phyloP scores from a whole-genome alignment of 768 basidiomycete genomes.

The Wakefieldia striispora region DNA sequence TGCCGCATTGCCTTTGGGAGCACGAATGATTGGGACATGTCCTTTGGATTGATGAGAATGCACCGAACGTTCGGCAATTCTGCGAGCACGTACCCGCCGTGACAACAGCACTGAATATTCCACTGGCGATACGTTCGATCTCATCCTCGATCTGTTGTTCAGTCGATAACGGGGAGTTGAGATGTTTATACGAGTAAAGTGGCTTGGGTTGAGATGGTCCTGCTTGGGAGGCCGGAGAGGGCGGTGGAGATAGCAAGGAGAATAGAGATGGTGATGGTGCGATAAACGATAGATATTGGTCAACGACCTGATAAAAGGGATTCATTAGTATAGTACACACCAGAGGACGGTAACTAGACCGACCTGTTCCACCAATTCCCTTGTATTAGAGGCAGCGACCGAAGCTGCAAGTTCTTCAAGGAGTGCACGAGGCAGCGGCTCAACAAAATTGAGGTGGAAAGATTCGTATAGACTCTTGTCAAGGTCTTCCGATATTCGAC shows the following conservation, averaged over 20 bases:
- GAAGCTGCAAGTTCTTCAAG: conserved; percentile 91
- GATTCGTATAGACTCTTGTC: conserved; percentile 88
- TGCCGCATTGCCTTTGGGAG: conserved; percentile 93
- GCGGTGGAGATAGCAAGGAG: conserved; percentile 71
- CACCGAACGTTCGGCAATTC: background rate
- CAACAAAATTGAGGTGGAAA: conserved; percentile 93
- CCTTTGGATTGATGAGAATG: conserved; percentile 42
- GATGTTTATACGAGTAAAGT: conserved; percentile 72
- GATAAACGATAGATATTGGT: conserved; percentile 97
- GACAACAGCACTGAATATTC: conserved; percentile 87
- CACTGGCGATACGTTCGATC: conserved; percentile 86
- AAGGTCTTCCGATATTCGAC: conserved; percentile 91
- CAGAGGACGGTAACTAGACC: conserved; percentile 5
- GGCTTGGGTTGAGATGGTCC: conserved; percentile 37
- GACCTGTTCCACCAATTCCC: conserved; percentile 79
- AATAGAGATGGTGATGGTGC: conserved; percentile 91
- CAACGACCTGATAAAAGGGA: conserved; percentile 62
- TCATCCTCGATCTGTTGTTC: conserved; percentile 92
- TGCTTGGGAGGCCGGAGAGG: conserved; percentile 35
- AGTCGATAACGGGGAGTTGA: conserved; percentile 88
- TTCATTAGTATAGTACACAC: background rate
- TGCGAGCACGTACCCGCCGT: conserved; percentile 65
- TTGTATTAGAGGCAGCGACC: conserved; percentile 81
- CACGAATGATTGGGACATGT: conserved; percentile 91
- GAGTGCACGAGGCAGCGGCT: conserved; percentile 81